Evolutionary conservation across 2,329 filamentous ascomycete species (phyloP).

Genomic region (Trichoderma aggressivum): DNA sequence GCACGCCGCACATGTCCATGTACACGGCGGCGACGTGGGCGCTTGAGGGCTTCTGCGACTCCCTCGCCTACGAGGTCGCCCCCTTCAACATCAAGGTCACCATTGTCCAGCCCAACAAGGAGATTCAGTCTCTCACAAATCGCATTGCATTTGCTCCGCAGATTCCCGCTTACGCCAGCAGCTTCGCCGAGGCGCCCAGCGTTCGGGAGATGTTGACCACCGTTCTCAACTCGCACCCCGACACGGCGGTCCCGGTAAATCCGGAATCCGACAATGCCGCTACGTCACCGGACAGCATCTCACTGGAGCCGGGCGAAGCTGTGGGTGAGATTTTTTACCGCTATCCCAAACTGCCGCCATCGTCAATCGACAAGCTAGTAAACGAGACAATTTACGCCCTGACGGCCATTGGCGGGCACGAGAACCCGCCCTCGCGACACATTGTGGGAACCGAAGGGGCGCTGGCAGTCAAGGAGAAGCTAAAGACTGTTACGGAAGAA

Average conservation of each 20-base stretch:
- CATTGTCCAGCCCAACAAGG: constrained; percentile 92
- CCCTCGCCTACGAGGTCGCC: constrained; percentile 90
- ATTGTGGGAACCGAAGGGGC: constrained; percentile 91
- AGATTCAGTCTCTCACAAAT: constrained; percentile 84
- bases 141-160: constrained; percentile 80
- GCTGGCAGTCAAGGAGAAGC: constrained; percentile 85
- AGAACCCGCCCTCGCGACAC: constrained; percentile 90
- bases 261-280: constrained; percentile 30
- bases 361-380: constrained; percentile 70
- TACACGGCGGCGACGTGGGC: constrained; percentile 94
- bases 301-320: constrained; percentile 33
- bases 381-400: constrained; percentile 89
- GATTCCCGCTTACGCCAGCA: constrained; percentile 51
- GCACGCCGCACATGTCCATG: constrained; percentile 85
- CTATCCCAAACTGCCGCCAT: constrained; percentile 69
- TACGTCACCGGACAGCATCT: constrained; percentile 31
- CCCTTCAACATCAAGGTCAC: constrained; percentile 97
- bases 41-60: constrained; percentile 92
- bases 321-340: constrained; percentile 55
- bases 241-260: constrained; percentile 47
- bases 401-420: constrained; percentile 87
- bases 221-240: constrained; percentile 72
- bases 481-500: constrained; percentile 95
- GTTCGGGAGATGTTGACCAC: constrained; percentile 79
- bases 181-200: constrained; percentile 62